phyloP scores from a whole-genome alignment of 768 basidiomycete genomes.

The Pleurotus tuber-regium region DNA sequence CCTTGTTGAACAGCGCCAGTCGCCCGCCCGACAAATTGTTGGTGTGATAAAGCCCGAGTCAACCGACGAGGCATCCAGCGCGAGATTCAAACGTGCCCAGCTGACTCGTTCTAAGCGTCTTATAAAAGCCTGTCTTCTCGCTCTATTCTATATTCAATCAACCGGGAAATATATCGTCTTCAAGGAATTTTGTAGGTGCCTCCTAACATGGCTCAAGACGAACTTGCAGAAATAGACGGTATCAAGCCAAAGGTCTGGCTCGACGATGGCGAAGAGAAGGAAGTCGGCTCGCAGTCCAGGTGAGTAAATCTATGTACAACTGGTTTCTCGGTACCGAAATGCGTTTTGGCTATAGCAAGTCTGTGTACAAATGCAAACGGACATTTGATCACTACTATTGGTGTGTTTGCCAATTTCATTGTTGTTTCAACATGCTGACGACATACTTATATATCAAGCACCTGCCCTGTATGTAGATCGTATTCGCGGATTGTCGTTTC shows the following conservation, averaged over 20 bases:
- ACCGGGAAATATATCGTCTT: too few relatives aligned
- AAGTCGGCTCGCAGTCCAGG: constrained; percentile 42
- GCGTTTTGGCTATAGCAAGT: constrained; percentile 27
- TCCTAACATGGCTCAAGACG: constrained; percentile 27
- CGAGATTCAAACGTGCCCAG: too few relatives aligned
- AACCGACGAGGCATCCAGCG: too few relatives aligned
- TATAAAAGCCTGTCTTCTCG: too few relatives aligned
- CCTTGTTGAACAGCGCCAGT: too few relatives aligned
- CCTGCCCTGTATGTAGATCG: constrained; percentile 33
- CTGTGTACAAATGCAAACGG: constrained; percentile 39
- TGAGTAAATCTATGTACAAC: constrained; percentile 14
- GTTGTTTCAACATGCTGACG: not conserved
- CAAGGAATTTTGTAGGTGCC: too few relatives aligned
- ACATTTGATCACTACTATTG: constrained; percentile 43
- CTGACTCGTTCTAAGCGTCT: too few relatives aligned
- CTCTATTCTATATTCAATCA: too few relatives aligned
- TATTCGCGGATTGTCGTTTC: too few relatives aligned
- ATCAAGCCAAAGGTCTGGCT: constrained; percentile 46
- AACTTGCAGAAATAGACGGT: constrained; percentile 51
- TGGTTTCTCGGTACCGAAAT: not conserved
- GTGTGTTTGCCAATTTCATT: constrained; percentile 13
- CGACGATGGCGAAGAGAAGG: constrained; percentile 45
- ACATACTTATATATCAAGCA: constrained; percentile 15
- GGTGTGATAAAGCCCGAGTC: too few relatives aligned
- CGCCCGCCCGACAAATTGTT: too few relatives aligned